Base-by-base conservation (phyloP, 495 filamentous ascomycete genomes). In the Trichoderma gamsii region DNA sequence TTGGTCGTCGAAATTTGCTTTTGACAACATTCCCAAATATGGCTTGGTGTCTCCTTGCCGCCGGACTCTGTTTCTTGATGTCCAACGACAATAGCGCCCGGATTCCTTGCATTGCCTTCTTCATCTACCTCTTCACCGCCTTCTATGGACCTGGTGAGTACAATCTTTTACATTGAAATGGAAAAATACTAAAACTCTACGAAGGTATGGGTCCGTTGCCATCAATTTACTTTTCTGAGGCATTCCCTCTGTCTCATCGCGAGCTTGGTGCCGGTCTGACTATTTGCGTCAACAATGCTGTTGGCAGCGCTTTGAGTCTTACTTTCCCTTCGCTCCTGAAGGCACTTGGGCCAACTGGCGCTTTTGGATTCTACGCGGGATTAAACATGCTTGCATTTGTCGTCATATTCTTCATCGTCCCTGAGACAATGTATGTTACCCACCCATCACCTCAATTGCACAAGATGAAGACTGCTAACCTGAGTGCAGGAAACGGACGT, bases 301-400 rank as follows among this genome's bases (percentile, higher is more conserved):
- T 81, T 38, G 67, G 61, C 56, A 83, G 84, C 68, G 78, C 88
- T 61, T 76, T 89, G 0, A 83, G 81, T 18, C 78, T 89, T 23
- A 87, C 86, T 0, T 87, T 84, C 77, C 86, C 85, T 0, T 72
- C 73, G 25, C 75, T 89, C 18, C 70, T 79, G 35, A 70, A 71
- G 1, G 77, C 80, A 6, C 83, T 89, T 68, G 81, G 79, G 18
- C 78, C 85, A 2, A 81, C 83, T 46, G 86, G 86, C 13, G 85
- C 84, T 3, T 88, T 72, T 69, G 71, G 81, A n/a, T 86, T 85
- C 78, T 90, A 89, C 73, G 86, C 86, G 1, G 85, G 76, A 15
- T 82, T 85, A 75, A 87, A 85, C 75, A 52, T 86, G 6, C 69
- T 86, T n/a, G 84, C 83, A 27, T 86, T 82, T 79, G 68, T 85